Evolutionary conservation across 768 basidiomycete genomes (phyloP).

Genomic region (Leccinum variicolor): DNA sequence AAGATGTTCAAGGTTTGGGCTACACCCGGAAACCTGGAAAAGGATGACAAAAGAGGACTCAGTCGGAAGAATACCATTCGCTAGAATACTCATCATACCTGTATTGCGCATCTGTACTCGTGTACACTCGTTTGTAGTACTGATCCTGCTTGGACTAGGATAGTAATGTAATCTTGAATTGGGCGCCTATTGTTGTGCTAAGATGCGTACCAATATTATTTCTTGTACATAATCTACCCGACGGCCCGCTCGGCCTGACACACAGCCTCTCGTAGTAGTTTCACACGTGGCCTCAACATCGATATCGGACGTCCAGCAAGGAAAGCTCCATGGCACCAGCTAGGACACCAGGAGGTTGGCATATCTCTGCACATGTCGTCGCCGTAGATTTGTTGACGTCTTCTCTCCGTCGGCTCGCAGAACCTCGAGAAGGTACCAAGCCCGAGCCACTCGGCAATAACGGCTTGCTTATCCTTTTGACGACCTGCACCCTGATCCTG

Average conservation of each 20-base stretch:
- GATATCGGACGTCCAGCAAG: not conserved
- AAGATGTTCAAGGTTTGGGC: slow-evolving; percentile 74
- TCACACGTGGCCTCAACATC: not conserved
- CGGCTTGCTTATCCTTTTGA: slow-evolving; percentile 52
- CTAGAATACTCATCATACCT: slow-evolving; percentile 9
- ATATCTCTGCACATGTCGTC: not conserved
- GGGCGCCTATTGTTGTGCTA: not conserved
- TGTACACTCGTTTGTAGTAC: slow-evolving; percentile 6
- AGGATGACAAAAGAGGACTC: slow-evolving; percentile 20
- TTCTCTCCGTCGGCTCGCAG: slow-evolving; percentile 30
- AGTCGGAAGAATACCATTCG: slow-evolving; percentile 25
- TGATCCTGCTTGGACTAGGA: slow-evolving; percentile 6
- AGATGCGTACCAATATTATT: too few relatives aligned
- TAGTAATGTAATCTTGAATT: slow-evolving; percentile 8
- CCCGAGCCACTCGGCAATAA: slow-evolving; percentile 63
- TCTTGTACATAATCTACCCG: too few relatives aligned
- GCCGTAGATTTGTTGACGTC: not conserved
- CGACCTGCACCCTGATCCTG: slow-evolving; percentile 52
- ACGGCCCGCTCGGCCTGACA: not conserved
- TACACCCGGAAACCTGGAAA: slow-evolving; percentile 16
- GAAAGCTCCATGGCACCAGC: slow-evolving; percentile 19
- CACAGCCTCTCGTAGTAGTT: not conserved
- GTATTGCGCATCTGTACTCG: slow-evolving; percentile 5
- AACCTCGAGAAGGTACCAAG: slow-evolving; percentile 56
- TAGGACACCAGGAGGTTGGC: slow-evolving; percentile 22